A percentile compares a stretch with the other conserved stretches of the same genome.
Evolutionary conservation across 2,329 filamentous ascomycete species (phyloP).

Genomic region (Teratosphaeriaceae sp.): DNA sequence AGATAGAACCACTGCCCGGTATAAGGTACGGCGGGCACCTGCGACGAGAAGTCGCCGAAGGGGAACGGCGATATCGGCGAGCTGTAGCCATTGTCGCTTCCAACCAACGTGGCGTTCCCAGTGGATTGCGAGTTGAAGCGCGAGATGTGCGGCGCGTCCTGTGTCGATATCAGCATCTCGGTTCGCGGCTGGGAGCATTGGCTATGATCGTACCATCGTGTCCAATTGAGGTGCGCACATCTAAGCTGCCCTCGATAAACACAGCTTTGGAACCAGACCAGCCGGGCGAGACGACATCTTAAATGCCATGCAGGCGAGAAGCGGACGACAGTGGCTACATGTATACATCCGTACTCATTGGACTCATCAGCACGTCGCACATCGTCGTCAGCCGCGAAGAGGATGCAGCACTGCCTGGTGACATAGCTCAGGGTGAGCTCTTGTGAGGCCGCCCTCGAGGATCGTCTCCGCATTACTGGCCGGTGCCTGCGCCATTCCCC

Average conservation of each 20-base stretch:
- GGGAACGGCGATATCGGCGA: slow-evolving; percentile 5
- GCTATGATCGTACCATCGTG: neutral
- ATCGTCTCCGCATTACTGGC: slow-evolving; percentile 2
- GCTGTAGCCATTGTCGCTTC: slow-evolving; percentile 6
- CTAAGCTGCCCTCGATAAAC: too few species aligned
- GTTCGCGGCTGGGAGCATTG: neutral
- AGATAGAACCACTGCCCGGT: slow-evolving; percentile 13
- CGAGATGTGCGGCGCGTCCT: slow-evolving; percentile 4
- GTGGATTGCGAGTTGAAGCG: slow-evolving; percentile 11
- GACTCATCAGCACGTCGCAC: too few species aligned
- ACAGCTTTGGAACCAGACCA: too few species aligned
- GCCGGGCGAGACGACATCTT: too few species aligned
- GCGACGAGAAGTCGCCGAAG: neutral
- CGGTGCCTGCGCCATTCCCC: neutral
- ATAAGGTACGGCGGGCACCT: slow-evolving; percentile 6
- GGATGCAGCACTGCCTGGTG: too few species aligned
- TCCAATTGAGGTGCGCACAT: slow-evolving; percentile 1
- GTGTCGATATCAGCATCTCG: neutral
- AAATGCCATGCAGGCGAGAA: too few species aligned
- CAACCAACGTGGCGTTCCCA: slow-evolving; percentile 6
- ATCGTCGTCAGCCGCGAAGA: too few species aligned
- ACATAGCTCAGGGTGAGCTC: too few species aligned
- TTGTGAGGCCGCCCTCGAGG: neutral
- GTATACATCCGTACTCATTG: too few species aligned
- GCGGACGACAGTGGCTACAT: neutral